phyloP scores from a whole-genome alignment of 1,139 yeast species.

The Suhomyces bolitotheri region DNA sequence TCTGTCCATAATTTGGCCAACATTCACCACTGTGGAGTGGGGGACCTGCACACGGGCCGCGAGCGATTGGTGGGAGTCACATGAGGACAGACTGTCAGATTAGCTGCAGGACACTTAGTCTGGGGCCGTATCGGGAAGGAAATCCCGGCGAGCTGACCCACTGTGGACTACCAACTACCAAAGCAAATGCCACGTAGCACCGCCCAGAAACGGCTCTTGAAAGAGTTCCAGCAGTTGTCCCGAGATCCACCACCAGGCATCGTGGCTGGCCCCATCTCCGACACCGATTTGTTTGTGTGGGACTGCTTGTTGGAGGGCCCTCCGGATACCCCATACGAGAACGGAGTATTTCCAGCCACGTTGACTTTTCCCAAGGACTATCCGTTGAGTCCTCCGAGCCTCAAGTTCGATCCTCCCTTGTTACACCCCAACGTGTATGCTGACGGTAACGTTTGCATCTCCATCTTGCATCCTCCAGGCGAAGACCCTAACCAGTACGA shows the following conservation, averaged over 20 bases:
- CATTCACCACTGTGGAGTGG: not conserved
- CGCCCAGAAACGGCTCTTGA: conserved; percentile 81
- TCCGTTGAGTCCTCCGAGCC: conserved; percentile 86
- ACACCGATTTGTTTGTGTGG: conserved; percentile 84
- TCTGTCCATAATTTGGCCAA: not conserved
- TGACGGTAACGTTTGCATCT: conserved; percentile 94
- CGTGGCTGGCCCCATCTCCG: conserved; percentile 86
- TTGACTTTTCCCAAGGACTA: conserved; percentile 86
- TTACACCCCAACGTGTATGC: conserved; percentile 92
- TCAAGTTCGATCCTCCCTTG: conserved; percentile 81
- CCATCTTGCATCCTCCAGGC: conserved; percentile 93
- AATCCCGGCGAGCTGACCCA: no score
- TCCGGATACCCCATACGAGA: conserved; percentile 87
- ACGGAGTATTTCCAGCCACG: conserved; percentile 87
- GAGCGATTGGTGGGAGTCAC: no score
- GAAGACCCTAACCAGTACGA: conserved; percentile 97
- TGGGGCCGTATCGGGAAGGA: no score
- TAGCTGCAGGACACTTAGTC: no score
- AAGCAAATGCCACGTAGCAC: conserved; percentile 57
- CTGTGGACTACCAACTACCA: no score
- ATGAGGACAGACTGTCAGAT: no score
- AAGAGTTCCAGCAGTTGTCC: conserved; percentile 83
- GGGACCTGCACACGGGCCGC: no score
- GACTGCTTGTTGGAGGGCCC: conserved; percentile 93
- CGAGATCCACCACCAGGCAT: conserved; percentile 94